A percentile compares a stretch with the other conserved stretches of the same genome.
Conservation (phyloP, 495 filamentous ascomycete genomes). For the Daldinia bambusicola region DNA sequence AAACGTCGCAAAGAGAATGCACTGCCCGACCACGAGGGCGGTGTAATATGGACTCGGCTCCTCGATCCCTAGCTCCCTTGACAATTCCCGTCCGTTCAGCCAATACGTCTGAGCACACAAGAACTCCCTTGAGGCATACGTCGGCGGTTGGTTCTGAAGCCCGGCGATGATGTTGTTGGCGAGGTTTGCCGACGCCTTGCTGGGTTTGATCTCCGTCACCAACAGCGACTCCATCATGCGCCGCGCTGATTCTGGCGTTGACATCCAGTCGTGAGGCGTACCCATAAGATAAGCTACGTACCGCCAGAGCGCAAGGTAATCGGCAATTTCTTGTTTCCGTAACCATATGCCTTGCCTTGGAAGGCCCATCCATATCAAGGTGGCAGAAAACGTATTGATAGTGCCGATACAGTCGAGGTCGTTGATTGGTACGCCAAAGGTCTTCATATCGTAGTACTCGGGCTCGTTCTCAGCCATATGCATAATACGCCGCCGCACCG, state of each 20-base stretch:
- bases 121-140: conserved; percentile 69
- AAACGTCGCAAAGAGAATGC: conserved; percentile 67
- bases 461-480: conserved; percentile 64
- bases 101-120: conserved; percentile 73
- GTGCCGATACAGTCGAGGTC: conserved; percentile 79
- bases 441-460: conserved; percentile 69
- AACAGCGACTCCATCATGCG: conserved; percentile 73
- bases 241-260: conserved; percentile 63
- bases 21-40: conserved; percentile 72
- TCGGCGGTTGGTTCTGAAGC: conserved; percentile 69
- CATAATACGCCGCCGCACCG: conserved; percentile 73
- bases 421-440: conserved; percentile 75
- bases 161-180: conserved; percentile 79
- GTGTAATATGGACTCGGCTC: conserved; percentile 66
- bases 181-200: conserved; percentile 66
- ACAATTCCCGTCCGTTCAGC: conserved; percentile 73
- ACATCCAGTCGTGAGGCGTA: conserved; percentile 68
- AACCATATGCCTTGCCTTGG: conserved; percentile 78
- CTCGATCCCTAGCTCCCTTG: conserved; percentile 68
- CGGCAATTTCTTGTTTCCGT: conserved; percentile 67
- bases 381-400: conserved; percentile 73
- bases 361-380: conserved; percentile 72
- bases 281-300: conserved; percentile 78
- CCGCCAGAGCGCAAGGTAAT: conserved; percentile 82
- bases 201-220: conserved; percentile 71